phyloP scores from a whole-genome alignment of 1,139 yeast species.

The Debaryomyces subglobosus region DNA sequence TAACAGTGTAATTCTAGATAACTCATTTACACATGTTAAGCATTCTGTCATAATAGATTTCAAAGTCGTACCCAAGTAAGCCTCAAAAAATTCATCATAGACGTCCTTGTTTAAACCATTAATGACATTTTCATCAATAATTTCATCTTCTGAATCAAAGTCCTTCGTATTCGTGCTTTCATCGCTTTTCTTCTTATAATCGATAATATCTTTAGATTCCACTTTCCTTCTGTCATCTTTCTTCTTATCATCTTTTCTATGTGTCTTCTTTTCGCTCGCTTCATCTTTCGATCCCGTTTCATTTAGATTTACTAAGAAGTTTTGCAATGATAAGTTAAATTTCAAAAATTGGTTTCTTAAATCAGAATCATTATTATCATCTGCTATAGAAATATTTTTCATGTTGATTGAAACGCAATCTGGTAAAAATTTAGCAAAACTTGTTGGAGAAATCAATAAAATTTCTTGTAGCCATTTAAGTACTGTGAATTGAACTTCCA shows the following conservation, averaged over 20 bases:
- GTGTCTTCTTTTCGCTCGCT: conserved; percentile 4
- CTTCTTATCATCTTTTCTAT: conserved; percentile 6
- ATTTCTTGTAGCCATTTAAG: conserved; percentile 83
- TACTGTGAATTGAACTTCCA: conserved; percentile 79
- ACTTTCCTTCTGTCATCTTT: neutral
- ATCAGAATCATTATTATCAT: conserved; percentile 42
- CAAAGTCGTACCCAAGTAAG: conserved; percentile 39
- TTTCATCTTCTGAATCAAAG: conserved; percentile 6
- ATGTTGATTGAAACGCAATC: conserved; percentile 44
- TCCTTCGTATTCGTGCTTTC: conserved; percentile 6
- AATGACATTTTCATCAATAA: conserved; percentile 20
- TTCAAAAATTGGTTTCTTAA: conserved; percentile 40
- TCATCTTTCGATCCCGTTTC: conserved; percentile 20
- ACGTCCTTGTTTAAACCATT: conserved; percentile 43
- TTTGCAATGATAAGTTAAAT: conserved; percentile 40
- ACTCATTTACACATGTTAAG: conserved; percentile 56
- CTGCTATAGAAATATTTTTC: conserved; percentile 42
- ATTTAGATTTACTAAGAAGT: conserved; percentile 35
- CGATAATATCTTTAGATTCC: conserved; percentile 2
- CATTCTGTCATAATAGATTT: conserved; percentile 42
- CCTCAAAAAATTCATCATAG: conserved; percentile 45
- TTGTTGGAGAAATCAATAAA: conserved; percentile 72
- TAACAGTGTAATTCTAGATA: conserved; percentile 79
- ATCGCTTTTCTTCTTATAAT: conserved; percentile 5
- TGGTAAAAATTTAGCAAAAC: conserved; percentile 64